Base-by-base conservation (phyloP, 139 green algal genomes). In the Closterium sp. region DNA sequence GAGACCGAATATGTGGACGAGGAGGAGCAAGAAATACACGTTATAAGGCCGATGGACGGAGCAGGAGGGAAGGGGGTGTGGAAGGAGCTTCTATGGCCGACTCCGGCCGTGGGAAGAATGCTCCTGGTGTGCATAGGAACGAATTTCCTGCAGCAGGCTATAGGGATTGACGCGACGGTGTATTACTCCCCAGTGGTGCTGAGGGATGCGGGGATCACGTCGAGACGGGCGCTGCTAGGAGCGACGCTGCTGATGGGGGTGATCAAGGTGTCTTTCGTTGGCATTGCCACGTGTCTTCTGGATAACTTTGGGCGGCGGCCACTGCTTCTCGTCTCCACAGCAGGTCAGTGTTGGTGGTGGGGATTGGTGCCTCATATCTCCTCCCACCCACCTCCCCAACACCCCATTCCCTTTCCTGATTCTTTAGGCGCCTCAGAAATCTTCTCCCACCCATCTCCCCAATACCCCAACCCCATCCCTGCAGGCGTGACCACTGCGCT, bases 321-420 rank as follows among this genome's bases (percentile, higher is more conserved):
- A 23, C 83, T 86, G 83, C 83, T 86, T 21, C 83, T 86, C 6
- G 8, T 92, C 91, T 99, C 91, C 97, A 99, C 95, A 99, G 99
- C 95, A 98, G 99, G 97, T 96, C 99, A 0, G 97, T 94, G 38
- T 66, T n/a, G n/a, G n/a, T n/a, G n/a, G n/a, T n/a, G n/a, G n/a
- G n/a, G n/a, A n/a, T n/a, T n/a, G n/a, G n/a, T n/a, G n/a, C n/a
- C n/a, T n/a, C n/a, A n/a, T n/a, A n/a, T n/a, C n/a, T n/a, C n/a
- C n/a, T n/a, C n/a, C n/a, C n/a, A n/a, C n/a, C n/a, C n/a, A n/a
- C n/a, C n/a, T n/a, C n/a, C n/a, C n/a, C n/a, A n/a, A n/a, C n/a
- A n/a, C n/a, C n/a, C n/a, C n/a, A n/a, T n/a, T n/a, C n/a, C n/a
- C n/a, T n/a, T n/a, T n/a, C n/a, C n/a, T n/a, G n/a, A n/a, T n/a